Evolutionary conservation across 2,329 filamentous ascomycete genomes (phyloP).

Genomic region (Elsinoe ampelina): DNA sequence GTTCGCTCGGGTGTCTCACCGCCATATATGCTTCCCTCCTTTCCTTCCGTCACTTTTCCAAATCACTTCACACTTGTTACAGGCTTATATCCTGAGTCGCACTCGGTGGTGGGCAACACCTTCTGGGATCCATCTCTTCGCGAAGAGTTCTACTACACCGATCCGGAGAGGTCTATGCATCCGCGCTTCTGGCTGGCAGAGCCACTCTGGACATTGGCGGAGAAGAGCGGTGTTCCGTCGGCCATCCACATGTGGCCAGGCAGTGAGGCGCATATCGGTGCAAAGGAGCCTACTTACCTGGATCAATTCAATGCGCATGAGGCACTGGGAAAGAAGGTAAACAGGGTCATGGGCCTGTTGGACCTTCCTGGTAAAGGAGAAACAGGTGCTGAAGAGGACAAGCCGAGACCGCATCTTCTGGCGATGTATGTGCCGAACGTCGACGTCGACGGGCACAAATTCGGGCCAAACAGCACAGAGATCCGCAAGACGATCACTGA

Average conservation of each 20-base stretch:
- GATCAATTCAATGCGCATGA: conserved; percentile 80
- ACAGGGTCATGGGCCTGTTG: conserved; percentile 69
- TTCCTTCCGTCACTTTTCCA: conserved; percentile 93
- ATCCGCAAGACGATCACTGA: conserved; percentile 65
- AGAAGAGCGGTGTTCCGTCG: conserved; percentile 65
- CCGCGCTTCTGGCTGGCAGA: conserved; percentile 93
- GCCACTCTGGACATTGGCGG: conserved; percentile 88
- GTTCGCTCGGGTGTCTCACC: conserved; percentile 79
- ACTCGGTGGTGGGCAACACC: conserved; percentile 86
- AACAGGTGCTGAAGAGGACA: conserved; percentile 30
- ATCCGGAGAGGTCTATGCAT: conserved; percentile 64
- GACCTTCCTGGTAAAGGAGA: conserved; percentile 68
- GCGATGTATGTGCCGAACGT: conserved; percentile 92
- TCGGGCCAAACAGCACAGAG: conserved; percentile 90
- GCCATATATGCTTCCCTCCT: conserved; percentile 85
- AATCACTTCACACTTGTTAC: conserved; percentile 90
- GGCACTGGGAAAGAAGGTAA: conserved; percentile 62
- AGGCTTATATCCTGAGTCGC: conserved; percentile 82
- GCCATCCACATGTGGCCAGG: conserved; percentile 99
- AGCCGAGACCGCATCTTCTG: conserved; percentile 76
- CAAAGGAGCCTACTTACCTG: conserved; percentile 66
- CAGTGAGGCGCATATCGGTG: conserved; percentile 74
- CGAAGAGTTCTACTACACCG: conserved; percentile 81
- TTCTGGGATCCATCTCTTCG: conserved; percentile 79
- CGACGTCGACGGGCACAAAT: conserved; percentile 75